A percentile compares a stretch with the other conserved stretches of the same genome.
phyloP scores from a whole-genome alignment of 2,329 filamentous ascomycete genomes.

The Cyphellophora attinorum region DNA sequence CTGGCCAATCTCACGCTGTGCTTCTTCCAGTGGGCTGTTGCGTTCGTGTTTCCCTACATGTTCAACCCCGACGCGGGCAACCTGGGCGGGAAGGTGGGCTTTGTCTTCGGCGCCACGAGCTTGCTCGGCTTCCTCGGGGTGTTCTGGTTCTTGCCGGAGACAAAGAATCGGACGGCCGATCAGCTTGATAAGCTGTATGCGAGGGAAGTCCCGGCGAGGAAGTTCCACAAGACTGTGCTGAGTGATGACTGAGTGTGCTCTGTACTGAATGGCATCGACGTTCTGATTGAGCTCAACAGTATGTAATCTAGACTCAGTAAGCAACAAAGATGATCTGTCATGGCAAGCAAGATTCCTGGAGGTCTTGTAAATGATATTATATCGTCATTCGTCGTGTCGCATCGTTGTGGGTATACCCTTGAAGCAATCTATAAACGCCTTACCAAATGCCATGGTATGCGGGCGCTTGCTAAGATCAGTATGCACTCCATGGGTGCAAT shows the following conservation, averaged over 20 bases:
- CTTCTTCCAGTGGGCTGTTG: conserved; percentile 27
- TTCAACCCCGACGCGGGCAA: conserved; percentile 18
- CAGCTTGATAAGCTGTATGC: conserved; percentile 28
- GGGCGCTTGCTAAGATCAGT: neutral
- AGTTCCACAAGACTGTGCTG: too few relatives aligned
- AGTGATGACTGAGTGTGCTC: too few relatives aligned
- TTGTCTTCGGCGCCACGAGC: conserved; percentile 22
- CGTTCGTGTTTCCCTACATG: conserved; percentile 29
- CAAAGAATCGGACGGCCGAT: conserved; percentile 19
- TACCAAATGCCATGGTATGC: neutral
- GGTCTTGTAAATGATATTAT: neutral
- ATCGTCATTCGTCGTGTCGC: neutral
- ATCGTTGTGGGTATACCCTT: neutral
- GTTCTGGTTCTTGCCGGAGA: conserved; percentile 21
- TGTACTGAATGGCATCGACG: too few relatives aligned
- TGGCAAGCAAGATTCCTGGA: neutral
- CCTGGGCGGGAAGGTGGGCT: conserved; percentile 22
- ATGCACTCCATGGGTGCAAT: too few relatives aligned
- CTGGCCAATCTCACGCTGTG: conserved; percentile 31
- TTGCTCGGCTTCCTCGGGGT: conserved; percentile 16
- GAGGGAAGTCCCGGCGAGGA: conserved; percentile 16
- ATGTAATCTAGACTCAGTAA: neutral
- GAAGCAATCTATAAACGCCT: neutral
- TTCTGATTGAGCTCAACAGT: neutral
- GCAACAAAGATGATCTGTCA: neutral